Percentiles rank a stretch among this genome's conserved stretches.
These are phyloP conservation scores for Dacryopinax primogenitus DNA, from an alignment of 768 basidiomycete genomes.

Conservation along the genomic window DNA sequence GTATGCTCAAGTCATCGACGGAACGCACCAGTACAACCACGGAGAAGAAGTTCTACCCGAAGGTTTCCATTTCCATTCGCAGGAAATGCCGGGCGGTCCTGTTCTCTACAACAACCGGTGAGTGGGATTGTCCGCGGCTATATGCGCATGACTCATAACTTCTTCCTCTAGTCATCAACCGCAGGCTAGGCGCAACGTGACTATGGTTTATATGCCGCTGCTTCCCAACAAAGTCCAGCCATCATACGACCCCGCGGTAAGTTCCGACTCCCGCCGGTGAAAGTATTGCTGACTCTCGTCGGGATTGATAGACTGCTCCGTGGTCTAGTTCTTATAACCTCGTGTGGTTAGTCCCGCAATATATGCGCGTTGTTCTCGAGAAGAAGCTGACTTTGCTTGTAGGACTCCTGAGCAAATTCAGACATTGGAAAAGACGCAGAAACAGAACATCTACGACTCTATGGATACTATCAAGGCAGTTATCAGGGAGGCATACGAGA, in stretches of 20 bases:
- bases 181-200: background rate
- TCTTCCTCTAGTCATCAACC: background rate
- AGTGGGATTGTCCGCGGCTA: background rate
- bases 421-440: slow-evolving; percentile 13
- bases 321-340: slow-evolving; percentile 10
- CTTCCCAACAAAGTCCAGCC: slow-evolving; percentile 7
- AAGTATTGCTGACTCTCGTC: background rate
- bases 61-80: slow-evolving; percentile 1
- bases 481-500: slow-evolving; percentile 14
- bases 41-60: background rate
- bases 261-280: background rate
- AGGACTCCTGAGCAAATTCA: slow-evolving; percentile 17
- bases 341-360: background rate
- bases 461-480: slow-evolving; percentile 13
- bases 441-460: slow-evolving; percentile 13
- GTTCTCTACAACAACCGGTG: slow-evolving; percentile 1
- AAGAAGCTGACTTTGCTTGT: background rate
- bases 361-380: background rate
- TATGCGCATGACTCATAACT: background rate
- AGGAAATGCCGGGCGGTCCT: background rate
- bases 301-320: background rate
- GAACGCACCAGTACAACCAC: slow-evolving; percentile 9
- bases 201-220: background rate
- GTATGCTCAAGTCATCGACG: slow-evolving; percentile 16
- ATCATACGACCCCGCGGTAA: slow-evolving; percentile 10